Conservation (phyloP, 495 filamentous ascomycete genomes). For the Penicillium flavigenum region DNA sequence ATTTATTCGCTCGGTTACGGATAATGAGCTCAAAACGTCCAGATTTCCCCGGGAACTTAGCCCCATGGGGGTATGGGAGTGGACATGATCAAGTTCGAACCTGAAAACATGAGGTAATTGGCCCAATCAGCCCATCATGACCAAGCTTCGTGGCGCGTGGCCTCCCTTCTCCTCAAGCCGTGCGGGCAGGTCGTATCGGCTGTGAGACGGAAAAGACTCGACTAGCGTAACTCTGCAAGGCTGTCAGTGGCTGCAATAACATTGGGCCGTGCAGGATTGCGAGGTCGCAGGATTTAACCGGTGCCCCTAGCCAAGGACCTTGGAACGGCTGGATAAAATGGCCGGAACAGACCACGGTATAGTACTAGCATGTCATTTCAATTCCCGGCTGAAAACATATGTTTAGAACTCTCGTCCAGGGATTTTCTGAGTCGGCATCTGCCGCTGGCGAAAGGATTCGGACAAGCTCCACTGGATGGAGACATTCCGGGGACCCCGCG, state of each 20-base stretch:
- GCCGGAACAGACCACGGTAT: neutral
- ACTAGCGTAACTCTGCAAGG: constrained; percentile 6
- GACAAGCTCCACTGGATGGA: neutral
- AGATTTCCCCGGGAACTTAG: constrained; percentile 14
- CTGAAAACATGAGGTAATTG: neutral
- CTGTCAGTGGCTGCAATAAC: neutral
- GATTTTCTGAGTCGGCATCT: neutral
- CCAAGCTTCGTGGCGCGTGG: constrained; percentile 15
- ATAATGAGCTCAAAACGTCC: constrained; percentile 2
- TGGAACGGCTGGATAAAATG: neutral
- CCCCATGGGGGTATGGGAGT: constrained; percentile 14
- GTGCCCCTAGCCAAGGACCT: neutral
- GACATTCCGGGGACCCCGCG: constrained; percentile 16
- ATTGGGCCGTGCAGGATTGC: constrained; percentile 7
- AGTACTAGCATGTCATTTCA: neutral
- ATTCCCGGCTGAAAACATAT: neutral
- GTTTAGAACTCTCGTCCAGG: neutral
- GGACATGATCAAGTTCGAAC: constrained; percentile 1
- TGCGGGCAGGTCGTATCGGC: neutral
- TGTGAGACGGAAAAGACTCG: constrained; percentile 8
- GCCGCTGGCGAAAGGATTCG: neutral
- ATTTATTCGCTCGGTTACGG: constrained; percentile 14
- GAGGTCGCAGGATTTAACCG: constrained; percentile 6
- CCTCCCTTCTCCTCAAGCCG: neutral
- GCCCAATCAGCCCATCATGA: constrained; percentile 7